Percentiles rank a stretch among this genome's conserved stretches.
Conservation (phyloP, 495 filamentous ascomycete genomes). For the Lasiosphaeria miniovina region DNA sequence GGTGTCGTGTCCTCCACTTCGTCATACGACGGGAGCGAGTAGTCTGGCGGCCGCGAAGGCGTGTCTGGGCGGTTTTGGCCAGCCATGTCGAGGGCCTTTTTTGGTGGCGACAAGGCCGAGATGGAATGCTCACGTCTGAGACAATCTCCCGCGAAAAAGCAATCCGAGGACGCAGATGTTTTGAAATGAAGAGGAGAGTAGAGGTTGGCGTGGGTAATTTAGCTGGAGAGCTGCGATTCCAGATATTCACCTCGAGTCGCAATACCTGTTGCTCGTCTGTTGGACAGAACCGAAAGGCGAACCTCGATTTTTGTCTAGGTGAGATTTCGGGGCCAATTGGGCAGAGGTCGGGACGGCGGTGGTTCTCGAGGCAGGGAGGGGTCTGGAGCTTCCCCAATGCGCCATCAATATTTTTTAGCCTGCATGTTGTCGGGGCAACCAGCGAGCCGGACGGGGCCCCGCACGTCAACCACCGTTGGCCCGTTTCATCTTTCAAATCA, state of each 20-base stretch:
- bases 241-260: too few relatives aligned
- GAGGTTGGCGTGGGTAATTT: too few relatives aligned
- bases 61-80: slow-evolving; percentile 38
- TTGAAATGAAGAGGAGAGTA: too few relatives aligned
- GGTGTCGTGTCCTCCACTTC: slow-evolving; percentile 44
- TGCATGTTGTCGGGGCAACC: background rate
- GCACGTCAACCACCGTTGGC: background rate
- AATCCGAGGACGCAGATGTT: too few relatives aligned
- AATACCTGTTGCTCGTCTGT: too few relatives aligned
- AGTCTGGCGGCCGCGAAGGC: slow-evolving; percentile 42
- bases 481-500: too few relatives aligned
- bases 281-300: too few relatives aligned
- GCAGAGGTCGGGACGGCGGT: background rate
- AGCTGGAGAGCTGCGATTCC: too few relatives aligned
- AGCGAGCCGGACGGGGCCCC: background rate
- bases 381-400: background rate
- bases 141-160: slow-evolving; percentile 7
- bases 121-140: slow-evolving; percentile 16
- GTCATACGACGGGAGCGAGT: slow-evolving; percentile 46
- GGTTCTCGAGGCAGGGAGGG: background rate
- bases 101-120: slow-evolving; percentile 24
- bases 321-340: background rate
- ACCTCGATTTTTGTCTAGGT: too few relatives aligned
- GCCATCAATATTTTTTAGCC: background rate
- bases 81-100: slow-evolving; percentile 39